phyloP scores from a whole-genome alignment of 768 basidiomycete species.

The Serendipita indica region DNA sequence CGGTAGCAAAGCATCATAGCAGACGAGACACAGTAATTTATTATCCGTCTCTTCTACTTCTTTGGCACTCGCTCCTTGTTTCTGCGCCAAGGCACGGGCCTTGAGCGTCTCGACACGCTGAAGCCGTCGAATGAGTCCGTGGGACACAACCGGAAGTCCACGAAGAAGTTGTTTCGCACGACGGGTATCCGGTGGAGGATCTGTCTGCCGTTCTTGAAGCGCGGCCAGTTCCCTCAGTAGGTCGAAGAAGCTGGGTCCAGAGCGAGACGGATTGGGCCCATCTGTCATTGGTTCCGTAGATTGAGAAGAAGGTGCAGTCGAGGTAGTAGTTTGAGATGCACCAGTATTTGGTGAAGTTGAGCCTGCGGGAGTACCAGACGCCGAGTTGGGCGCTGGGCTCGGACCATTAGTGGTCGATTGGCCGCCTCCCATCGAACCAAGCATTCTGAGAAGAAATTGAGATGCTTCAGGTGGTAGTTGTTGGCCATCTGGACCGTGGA shows the following conservation, averaged over 20 bases:
- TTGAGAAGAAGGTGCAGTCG: not conserved
- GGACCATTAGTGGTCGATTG: not conserved
- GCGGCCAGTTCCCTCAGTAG: not conserved
- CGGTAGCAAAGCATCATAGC: not conserved
- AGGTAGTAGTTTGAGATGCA: not conserved
- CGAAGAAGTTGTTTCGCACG: slow-evolving; percentile 47
- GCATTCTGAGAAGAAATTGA: not conserved
- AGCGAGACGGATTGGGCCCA: not conserved
- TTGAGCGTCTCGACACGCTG: slow-evolving; percentile 27
- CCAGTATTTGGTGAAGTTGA: not conserved
- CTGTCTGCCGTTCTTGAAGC: slow-evolving; percentile 18
- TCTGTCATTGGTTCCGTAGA: not conserved
- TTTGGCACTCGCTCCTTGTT: not conserved
- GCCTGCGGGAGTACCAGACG: too few relatives aligned
- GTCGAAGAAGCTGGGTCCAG: not conserved
- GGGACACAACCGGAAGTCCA: slow-evolving; percentile 50
- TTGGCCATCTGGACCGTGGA: not conserved
- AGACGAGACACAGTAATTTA: not conserved
- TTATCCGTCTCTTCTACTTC: not conserved
- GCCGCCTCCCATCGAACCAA: not conserved
- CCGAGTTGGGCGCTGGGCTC: not conserved
- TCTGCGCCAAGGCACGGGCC: not conserved
- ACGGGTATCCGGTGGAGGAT: slow-evolving; percentile 44
- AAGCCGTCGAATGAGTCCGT: slow-evolving; percentile 49
- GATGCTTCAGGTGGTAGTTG: not conserved